phyloP scores from a whole-genome alignment of 1,139 yeast species.

The Hansenula sp. region DNA sequence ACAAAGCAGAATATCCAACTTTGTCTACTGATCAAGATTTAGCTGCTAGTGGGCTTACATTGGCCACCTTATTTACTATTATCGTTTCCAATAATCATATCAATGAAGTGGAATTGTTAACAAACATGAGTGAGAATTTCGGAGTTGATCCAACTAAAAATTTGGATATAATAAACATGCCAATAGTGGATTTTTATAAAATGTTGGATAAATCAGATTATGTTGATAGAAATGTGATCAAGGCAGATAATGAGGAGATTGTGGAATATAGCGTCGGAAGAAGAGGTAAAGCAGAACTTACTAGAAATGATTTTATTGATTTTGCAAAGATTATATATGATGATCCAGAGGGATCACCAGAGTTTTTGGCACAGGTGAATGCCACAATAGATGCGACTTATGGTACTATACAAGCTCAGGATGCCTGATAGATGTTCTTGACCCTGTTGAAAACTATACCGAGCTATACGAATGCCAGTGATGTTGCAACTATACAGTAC shows the following conservation, averaged over 20 bases:
- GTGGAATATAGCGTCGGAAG: constrained; percentile 33
- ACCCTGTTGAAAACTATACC: too few relatives aligned
- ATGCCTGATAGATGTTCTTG: too few relatives aligned
- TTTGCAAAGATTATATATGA: constrained; percentile 27
- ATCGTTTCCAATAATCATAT: constrained; percentile 30
- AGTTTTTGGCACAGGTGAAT: constrained; percentile 11
- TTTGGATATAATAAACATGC: constrained; percentile 10
- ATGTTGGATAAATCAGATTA: constrained; percentile 28
- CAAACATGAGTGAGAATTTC: constrained; percentile 24
- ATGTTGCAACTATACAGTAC: too few relatives aligned
- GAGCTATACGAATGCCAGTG: too few relatives aligned
- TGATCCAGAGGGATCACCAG: constrained; percentile 16
- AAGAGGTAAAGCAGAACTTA: constrained; percentile 29
- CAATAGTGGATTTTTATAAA: constrained; percentile 25
- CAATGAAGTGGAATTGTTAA: constrained; percentile 28
- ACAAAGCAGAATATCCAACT: constrained; percentile 13
- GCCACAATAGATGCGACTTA: constrained; percentile 17
- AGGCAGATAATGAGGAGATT: constrained; percentile 25
- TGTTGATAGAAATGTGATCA: constrained; percentile 14
- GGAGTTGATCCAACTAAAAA: constrained; percentile 10
- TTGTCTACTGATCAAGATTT: constrained; percentile 18
- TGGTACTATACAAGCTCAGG: too few relatives aligned
- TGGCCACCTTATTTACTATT: constrained; percentile 27
- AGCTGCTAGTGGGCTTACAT: constrained; percentile 26
- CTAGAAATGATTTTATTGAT: constrained; percentile 25